phyloP scores from a whole-genome alignment of 2,329 filamentous ascomycete species.

The Pseudocercospora eumusae region DNA sequence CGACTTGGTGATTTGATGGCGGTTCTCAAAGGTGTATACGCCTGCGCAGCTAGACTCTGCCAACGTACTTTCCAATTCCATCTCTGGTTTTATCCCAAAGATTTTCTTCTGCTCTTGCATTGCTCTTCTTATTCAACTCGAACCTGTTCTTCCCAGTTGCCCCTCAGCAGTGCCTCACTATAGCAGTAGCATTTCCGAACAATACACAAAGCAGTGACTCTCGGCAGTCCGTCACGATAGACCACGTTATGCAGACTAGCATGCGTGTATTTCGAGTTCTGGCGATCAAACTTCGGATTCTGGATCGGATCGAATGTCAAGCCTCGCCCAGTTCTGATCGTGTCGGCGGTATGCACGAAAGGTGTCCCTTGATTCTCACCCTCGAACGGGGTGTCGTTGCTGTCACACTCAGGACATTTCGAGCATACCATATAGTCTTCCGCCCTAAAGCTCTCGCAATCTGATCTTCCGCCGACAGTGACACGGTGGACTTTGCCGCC shows the following conservation, averaged over 20 bases:
- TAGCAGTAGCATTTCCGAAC: neutral
- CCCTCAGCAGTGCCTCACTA: neutral
- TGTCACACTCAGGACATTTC: neutral
- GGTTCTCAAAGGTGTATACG: neutral
- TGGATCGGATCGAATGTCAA: neutral
- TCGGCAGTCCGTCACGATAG: neutral
- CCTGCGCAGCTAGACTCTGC: neutral
- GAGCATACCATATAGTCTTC: neutral
- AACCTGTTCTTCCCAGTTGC: neutral
- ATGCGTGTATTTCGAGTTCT: neutral
- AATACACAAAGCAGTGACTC: neutral
- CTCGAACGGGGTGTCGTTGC: neutral
- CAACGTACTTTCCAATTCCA: neutral
- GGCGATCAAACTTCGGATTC: neutral
- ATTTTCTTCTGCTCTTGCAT: neutral
- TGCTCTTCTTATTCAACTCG: neutral
- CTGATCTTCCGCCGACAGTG: neutral
- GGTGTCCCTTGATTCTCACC: neutral
- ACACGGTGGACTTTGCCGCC: conserved; percentile 4
- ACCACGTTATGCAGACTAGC: neutral
- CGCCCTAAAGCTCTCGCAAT: neutral
- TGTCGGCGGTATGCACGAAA: conserved; percentile 6
- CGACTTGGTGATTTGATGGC: neutral
- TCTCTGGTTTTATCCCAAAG: neutral
- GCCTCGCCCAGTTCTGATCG: neutral